A percentile compares a stretch with the other conserved stretches of the same genome.
Conservation (phyloP, 345 rosid genomes). For the Arabis alpina region DNA sequence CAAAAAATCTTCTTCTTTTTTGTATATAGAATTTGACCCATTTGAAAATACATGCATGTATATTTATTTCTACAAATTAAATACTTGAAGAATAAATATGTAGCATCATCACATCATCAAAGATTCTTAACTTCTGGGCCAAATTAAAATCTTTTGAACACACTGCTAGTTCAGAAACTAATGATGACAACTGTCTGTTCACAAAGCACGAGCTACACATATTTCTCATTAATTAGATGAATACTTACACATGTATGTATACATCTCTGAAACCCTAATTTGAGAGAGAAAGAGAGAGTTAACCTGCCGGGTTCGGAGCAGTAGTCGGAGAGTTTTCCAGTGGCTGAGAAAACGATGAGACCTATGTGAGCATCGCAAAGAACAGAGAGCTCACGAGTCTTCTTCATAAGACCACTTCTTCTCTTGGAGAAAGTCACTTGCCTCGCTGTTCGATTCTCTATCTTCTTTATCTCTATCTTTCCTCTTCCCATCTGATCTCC, state of each 20-base stretch:
- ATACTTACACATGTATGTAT: constrained; percentile 33
- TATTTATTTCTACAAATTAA: constrained; percentile 17
- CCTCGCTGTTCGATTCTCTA: constrained; percentile 51
- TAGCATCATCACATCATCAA: constrained; percentile 2
- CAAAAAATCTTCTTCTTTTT: background rate
- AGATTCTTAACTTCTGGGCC: constrained; percentile 39
- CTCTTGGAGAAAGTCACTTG: constrained; percentile 57
- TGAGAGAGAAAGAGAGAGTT: constrained; percentile 14
- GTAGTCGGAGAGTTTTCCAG: constrained; percentile 49
- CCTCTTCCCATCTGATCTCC: constrained; percentile 51
- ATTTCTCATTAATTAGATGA: constrained; percentile 28
- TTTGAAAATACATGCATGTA: constrained; percentile 20
- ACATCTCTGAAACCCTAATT: constrained; percentile 44
- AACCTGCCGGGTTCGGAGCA: constrained; percentile 45
- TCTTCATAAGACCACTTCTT: constrained; percentile 55
- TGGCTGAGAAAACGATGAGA: constrained; percentile 54
- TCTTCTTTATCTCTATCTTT: constrained; percentile 50
- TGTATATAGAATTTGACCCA: constrained; percentile 28
- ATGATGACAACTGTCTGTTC: constrained; percentile 46
- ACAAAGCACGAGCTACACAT: constrained; percentile 33
- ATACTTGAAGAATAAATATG: constrained; percentile 11
- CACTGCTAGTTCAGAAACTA: constrained; percentile 34
- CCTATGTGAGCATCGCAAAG: constrained; percentile 59
- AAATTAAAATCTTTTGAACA: constrained; percentile 25
- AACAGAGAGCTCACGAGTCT: constrained; percentile 53